Evolutionary conservation across 306 rosid genomes (phyloP).

Genomic region (Lupinus albus): DNA sequence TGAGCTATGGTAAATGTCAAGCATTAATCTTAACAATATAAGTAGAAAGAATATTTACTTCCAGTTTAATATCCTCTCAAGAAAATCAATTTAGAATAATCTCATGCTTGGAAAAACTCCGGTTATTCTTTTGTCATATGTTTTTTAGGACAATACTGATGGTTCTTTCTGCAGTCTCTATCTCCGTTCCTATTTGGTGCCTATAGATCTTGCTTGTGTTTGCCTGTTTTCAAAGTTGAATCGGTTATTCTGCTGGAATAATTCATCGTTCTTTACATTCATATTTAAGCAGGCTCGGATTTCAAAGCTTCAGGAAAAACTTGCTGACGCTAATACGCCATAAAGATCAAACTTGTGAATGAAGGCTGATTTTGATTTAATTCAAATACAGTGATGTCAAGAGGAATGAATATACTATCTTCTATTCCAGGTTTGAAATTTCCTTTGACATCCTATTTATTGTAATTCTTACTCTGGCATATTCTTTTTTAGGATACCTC

Average conservation of each 20-base stretch:
- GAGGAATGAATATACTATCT: background rate
- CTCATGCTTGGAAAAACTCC: background rate
- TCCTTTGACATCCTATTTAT: background rate
- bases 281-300: conserved; percentile 62
- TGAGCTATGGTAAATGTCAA: conserved; percentile 1
- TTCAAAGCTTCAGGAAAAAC: conserved; percentile 65
- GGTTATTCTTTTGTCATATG: background rate
- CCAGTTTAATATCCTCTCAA: conserved; percentile 14
- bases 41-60: conserved; percentile 18
- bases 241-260: background rate
- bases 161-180: background rate
- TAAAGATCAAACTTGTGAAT: conserved; percentile 39
- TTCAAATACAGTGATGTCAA: conserved; percentile 26
- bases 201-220: background rate
- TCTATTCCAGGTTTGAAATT: conserved; percentile 34
- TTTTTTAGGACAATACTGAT: conserved; percentile 8
- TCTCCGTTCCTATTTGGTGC: background rate
- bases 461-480: background rate
- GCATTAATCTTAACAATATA: conserved; percentile 11
- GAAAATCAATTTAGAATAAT: conserved; percentile 8
- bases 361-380: conserved; percentile 11
- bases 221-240: conserved; percentile 5
- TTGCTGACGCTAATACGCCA: conserved; percentile 43
- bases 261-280: conserved; percentile 17
- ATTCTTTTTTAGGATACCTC: background rate